Percentiles rank a stretch among this genome's conserved stretches.
phyloP scores from a whole-genome alignment of 306 rosid species.

The Betula pendula region DNA sequence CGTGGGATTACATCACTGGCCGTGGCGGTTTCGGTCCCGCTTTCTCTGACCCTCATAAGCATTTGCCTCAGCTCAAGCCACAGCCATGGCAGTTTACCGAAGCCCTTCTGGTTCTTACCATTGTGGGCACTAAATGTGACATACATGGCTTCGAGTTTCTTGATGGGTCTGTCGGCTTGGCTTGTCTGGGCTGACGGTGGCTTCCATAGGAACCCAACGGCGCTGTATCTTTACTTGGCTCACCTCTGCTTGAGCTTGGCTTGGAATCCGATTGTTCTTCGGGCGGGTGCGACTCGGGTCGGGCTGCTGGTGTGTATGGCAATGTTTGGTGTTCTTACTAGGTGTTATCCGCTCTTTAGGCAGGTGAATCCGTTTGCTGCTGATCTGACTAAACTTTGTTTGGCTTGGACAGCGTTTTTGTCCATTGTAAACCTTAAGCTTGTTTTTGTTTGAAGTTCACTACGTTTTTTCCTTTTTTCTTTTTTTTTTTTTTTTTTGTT shows the following conservation, averaged over 20 bases:
- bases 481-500: too few relatives aligned
- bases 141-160: constrained; percentile 45
- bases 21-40: constrained; percentile 47
- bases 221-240: constrained; percentile 45
- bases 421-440: constrained; percentile 61
- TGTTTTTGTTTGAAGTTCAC: constrained; percentile 19
- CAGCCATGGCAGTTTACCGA: background rate
- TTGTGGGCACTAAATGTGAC: constrained; percentile 48
- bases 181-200: constrained; percentile 80
- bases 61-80: constrained; percentile 30
- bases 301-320: constrained; percentile 47
- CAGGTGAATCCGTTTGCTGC: constrained; percentile 39
- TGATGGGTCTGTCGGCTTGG: constrained; percentile 74
- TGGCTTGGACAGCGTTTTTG: constrained; percentile 59
- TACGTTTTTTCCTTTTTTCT: background rate
- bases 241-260: constrained; percentile 41
- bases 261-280: constrained; percentile 65
- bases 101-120: constrained; percentile 75
- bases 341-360: constrained; percentile 40
- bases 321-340: constrained; percentile 32
- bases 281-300: constrained; percentile 37
- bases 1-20: constrained; percentile 68
- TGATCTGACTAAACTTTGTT: constrained; percentile 51
- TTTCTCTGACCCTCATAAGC: constrained; percentile 46
- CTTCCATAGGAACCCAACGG: constrained; percentile 51